Base-by-base conservation (phyloP, 23 red algal species). In the Porphyridium purpureum region DNA sequence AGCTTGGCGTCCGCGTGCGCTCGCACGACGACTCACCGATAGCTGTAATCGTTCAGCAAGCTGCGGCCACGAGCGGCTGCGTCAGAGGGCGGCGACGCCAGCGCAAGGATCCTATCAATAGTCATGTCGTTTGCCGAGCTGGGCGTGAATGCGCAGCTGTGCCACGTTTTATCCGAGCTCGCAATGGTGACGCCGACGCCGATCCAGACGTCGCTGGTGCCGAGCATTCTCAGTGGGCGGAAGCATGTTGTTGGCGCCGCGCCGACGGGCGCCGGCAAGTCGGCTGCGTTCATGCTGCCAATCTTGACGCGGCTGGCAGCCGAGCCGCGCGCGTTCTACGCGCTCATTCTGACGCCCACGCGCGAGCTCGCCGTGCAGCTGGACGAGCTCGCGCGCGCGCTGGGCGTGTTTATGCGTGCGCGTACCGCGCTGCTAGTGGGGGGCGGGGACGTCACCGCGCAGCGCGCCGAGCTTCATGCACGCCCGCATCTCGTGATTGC, bases 331-430 rank as follows among this genome's bases (percentile, higher is more conserved):
- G 76, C 62, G 1, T 31, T 81, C 27, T 80, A 67, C 50, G 87
- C 87, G 11, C 17, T 94, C 4, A 49, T 94, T 4, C 56, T 94
- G 55, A 94, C 87, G 11, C 87, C 87, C 7, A 94, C 87, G 4
- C 77, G 87, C 24, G 87, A 94, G 70, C 76, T 94, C 4, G 87
- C 87, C 0, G 76, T 72, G 25, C 87, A 94, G 55, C 70, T 94
- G 27, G 66, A 72, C 8, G 71, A 94, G 35, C 61, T 70, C 31
- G 51, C 78, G 14, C 27, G 40, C 48, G 87, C 69, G 4, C 60
- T 94, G 8, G 87, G 87, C 4, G 60, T 57, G 22, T 61, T 49
- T 5, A 67, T 76, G 4, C 60, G 62, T 4, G 67, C 83, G 11
- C 33, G 64, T 11, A 57, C 66, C 1, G 40, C 31, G 41, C 55